Evolutionary conservation across 495 filamentous ascomycete genomes (phyloP), one percentile per base, ranked within the genome.

Genomic region (Hypoxylon perforatum): DNA sequence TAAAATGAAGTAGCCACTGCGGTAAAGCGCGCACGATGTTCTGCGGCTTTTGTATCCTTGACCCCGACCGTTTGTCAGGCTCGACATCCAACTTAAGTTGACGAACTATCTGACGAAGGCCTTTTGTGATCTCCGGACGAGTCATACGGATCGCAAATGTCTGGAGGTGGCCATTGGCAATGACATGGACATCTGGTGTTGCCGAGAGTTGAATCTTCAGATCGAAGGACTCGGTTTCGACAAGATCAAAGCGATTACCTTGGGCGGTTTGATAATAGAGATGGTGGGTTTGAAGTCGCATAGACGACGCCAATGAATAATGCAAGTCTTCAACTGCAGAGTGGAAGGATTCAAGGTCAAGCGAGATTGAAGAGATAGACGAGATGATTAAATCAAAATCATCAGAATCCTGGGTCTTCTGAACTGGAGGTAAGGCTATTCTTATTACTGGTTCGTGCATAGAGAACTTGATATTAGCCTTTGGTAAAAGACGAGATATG

Each of bases 331-430:
- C 93, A 45, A 91, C 89, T 5, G 89, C 83, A 18, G 94, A 96
- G 78, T 99, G 95, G 10, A 92, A 96, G 4, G 95, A 97, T 71
- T 99, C 95, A 17, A 94, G 83, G 70, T 98, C 96, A 25, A 97
- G 78, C 0, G 93, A 94, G 30, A 98, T 87, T 0, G 94, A 97
- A 0, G 95, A 97, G 36, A 96, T 90, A 28, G 93, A 92, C 6
- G 91, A 95, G 22, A 99, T 97, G 21, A 99, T 89, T 10, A 99
- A 84, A 71, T 97, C 96, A 63, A 93, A 97, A 63, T 97, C 92
- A 45, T 88, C 86, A 10, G 87, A 81, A 59, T 92, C 88, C 52
- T 87, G 83, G 0, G 89, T 86, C 59, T 80, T 81, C 47, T 84
- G 72, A 8, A 86, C 82, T 3, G 84, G 84, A 7, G 94, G 94